phyloP scores from a whole-genome alignment of 306 rosid genomes.

The Quercus ilex region DNA sequence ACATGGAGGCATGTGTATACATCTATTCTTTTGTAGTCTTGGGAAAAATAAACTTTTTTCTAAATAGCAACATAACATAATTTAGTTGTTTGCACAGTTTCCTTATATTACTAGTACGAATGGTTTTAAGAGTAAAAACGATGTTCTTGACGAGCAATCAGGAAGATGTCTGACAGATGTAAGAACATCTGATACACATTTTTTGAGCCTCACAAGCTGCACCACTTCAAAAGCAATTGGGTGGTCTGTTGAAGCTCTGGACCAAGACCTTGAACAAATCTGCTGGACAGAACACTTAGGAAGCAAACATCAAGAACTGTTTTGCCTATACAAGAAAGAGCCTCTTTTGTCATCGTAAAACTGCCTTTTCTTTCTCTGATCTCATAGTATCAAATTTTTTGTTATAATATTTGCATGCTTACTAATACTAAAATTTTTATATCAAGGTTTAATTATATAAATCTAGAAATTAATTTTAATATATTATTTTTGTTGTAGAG shows the following conservation, averaged over 20 bases:
- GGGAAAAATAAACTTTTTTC: background rate
- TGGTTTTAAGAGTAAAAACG: conserved; percentile 18
- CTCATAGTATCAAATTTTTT: conserved; percentile 15
- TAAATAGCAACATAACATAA: conserved; percentile 1
- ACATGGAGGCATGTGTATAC: conserved; percentile 68
- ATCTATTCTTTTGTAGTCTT: background rate
- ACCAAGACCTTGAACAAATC: conserved; percentile 50
- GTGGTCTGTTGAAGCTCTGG: conserved; percentile 57
- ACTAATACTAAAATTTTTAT: background rate
- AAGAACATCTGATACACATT: conserved; percentile 28
- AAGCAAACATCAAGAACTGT: conserved; percentile 37
- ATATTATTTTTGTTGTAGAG: conserved; percentile 35
- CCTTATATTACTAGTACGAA: conserved; percentile 36
- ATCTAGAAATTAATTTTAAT: background rate
- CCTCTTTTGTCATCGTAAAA: conserved; percentile 54
- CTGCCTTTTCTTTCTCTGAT: conserved; percentile 20
- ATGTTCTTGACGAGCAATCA: conserved; percentile 20
- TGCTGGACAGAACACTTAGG: conserved; percentile 62
- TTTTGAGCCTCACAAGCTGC: conserved; percentile 60
- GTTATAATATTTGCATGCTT: background rate
- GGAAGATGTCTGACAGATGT: conserved; percentile 29
- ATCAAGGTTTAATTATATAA: background rate
- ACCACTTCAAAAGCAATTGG: conserved; percentile 59
- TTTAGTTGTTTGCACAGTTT: conserved; percentile 55
- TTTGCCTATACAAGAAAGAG: conserved; percentile 69